Percentiles rank a stretch among this genome's conserved stretches.
Evolutionary conservation across 306 rosid species (phyloP).

Genomic region (Argentina anserina): DNA sequence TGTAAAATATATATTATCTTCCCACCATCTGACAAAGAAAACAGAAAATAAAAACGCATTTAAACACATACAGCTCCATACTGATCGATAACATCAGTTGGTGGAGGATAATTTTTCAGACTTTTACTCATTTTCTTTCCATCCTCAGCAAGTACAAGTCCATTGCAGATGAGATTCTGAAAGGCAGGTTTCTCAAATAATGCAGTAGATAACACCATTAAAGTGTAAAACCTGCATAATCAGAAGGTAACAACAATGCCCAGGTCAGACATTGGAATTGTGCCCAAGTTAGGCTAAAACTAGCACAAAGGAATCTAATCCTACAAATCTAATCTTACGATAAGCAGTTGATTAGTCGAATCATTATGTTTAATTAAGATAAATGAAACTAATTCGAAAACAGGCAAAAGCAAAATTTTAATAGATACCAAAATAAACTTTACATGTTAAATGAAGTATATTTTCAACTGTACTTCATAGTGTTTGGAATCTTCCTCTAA

Average conservation of each 20-base stretch:
- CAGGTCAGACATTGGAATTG: neutral
- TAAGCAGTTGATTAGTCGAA: neutral
- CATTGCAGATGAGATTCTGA: conserved; percentile 93
- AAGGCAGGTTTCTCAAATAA: conserved; percentile 92
- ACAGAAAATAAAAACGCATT: too few relatives aligned
- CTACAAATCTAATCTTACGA: neutral
- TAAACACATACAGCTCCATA: conserved; percentile 75
- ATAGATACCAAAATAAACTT: neutral
- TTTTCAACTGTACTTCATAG: neutral
- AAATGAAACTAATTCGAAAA: neutral
- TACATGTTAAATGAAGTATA: neutral
- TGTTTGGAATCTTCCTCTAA: neutral
- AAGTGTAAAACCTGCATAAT: conserved; percentile 87
- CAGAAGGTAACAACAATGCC: conserved; percentile 17
- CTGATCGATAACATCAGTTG: conserved; percentile 76
- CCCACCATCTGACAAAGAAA: conserved; percentile 18
- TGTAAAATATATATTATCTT: conserved; percentile 15
- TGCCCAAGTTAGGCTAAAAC: neutral
- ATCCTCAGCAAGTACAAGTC: conserved; percentile 95
- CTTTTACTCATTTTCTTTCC: conserved; percentile 99
- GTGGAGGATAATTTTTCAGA: conserved; percentile 86
- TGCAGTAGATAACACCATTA: conserved; percentile 91
- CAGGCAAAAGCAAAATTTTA: neutral
- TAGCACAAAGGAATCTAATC: neutral
- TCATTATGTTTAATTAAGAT: neutral